Conservation (phyloP, 2,329 filamentous ascomycete genomes). For the Thielaviopsis euricoi region DNA sequence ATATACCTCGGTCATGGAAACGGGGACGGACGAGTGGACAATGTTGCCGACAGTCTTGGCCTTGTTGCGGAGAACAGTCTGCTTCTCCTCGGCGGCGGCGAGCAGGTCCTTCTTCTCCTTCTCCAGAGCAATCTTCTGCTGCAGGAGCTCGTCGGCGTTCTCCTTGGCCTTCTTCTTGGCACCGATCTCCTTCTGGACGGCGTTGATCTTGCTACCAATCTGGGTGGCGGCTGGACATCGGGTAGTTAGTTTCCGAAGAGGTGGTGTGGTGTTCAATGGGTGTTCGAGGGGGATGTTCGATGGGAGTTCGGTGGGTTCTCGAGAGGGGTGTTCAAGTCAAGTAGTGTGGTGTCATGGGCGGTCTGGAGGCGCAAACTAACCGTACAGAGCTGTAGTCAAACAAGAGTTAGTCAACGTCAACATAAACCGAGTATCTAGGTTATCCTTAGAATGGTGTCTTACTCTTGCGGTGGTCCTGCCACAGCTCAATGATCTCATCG, state of each 20-base stretch:
- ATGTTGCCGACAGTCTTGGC: constrained; percentile 55
- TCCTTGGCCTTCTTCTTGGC: constrained; percentile 91
- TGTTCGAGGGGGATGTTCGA: not conserved
- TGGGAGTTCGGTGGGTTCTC: too few species aligned
- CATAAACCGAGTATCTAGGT: not conserved
- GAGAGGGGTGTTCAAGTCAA: not conserved
- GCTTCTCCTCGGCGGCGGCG: constrained; percentile 59
- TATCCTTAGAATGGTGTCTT: constrained; percentile 15
- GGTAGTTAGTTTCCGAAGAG: not conserved
- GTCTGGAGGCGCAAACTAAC: constrained; percentile 6
- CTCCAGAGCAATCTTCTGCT: constrained; percentile 61
- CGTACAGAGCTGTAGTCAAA: constrained; percentile 7
- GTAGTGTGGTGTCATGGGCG: not conserved
- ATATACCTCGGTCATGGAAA: constrained; percentile 61
- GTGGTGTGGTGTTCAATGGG: not conserved
- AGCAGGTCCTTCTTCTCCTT: constrained; percentile 69
- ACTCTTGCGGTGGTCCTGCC: constrained; percentile 71
- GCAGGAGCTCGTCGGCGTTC: constrained; percentile 62
- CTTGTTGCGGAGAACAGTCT: constrained; percentile 56
- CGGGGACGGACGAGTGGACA: constrained; percentile 73
- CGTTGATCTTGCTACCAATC: constrained; percentile 72
- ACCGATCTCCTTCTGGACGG: constrained; percentile 76
- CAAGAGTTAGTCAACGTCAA: constrained; percentile 1
- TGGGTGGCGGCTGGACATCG: constrained; percentile 42
- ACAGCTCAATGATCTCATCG: constrained; percentile 77